Percentiles rank a stretch among this genome's conserved stretches.
Conservation (phyloP, 148 eudicot species). For the Fagopyrum tataricum region DNA sequence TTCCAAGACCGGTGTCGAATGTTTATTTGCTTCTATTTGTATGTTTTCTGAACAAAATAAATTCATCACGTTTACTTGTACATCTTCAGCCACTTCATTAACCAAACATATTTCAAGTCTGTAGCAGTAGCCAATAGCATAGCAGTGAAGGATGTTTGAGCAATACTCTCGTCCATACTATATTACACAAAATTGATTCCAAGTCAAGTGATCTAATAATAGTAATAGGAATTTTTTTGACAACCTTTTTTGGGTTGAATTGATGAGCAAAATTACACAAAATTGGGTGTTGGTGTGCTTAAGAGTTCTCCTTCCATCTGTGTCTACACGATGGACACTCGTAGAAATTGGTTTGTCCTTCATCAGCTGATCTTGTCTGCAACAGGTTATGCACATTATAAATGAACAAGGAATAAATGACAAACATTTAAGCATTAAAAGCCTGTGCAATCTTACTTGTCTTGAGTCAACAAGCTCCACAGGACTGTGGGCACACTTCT, state of each 20-base stretch:
- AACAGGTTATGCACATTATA: neutral
- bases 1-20: neutral
- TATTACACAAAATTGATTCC: too few relatives aligned
- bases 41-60: neutral
- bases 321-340: conserved; percentile 41
- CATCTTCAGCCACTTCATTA: too few relatives aligned
- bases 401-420: neutral
- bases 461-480: conserved; percentile 33
- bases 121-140: too few relatives aligned
- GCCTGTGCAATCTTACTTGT: conserved; percentile 21
- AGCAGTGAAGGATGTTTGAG: too few relatives aligned
- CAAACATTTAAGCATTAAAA: neutral
- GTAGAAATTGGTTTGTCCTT: conserved; percentile 40
- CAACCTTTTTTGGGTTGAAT: too few relatives aligned
- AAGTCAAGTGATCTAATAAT: too few relatives aligned
- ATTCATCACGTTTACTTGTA: too few relatives aligned
- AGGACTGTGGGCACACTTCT: conserved; percentile 35
- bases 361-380: conserved; percentile 30
- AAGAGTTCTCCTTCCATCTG: conserved; percentile 43
- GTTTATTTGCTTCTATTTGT: neutral
- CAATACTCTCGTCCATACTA: too few relatives aligned
- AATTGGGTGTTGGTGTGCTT: neutral
- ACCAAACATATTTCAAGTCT: too few relatives aligned
- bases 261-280: too few relatives aligned
- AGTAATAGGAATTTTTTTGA: too few relatives aligned